Conservation (phyloP, 805 yeast species). For the Metschnikowia picachoensis region DNA sequence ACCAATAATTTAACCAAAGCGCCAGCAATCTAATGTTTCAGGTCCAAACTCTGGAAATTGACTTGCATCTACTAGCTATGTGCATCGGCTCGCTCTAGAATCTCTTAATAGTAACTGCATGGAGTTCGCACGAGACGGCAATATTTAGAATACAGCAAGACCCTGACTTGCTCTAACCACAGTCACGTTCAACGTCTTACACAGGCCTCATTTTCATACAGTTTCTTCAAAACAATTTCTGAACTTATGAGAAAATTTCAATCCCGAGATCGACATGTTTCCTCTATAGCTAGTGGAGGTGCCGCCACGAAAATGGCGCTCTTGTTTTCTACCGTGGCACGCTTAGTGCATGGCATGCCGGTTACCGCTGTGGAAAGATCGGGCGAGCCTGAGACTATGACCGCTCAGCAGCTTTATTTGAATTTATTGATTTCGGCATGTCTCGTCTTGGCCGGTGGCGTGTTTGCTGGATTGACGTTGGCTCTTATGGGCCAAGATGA, state of each 20-base stretch:
- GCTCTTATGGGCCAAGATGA: conserved; percentile 99
- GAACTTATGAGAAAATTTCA: conserved; percentile 17
- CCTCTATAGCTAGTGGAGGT: conserved; percentile 21
- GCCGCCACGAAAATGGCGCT: conserved; percentile 29
- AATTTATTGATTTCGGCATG: conserved; percentile 52
- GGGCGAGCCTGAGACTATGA: conserved; percentile 21
- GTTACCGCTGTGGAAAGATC: conserved; percentile 14
- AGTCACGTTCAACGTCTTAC: too few relatives aligned
- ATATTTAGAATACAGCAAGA: too few relatives aligned
- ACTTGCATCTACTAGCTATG: too few relatives aligned
- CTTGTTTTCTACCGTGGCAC: conserved; percentile 30
- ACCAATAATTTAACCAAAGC: too few relatives aligned
- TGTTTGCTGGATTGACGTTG: conserved; percentile 91
- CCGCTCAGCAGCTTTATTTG: conserved; percentile 40
- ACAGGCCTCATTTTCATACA: too few relatives aligned
- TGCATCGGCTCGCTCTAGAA: too few relatives aligned
- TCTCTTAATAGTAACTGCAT: too few relatives aligned
- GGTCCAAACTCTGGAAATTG: too few relatives aligned
- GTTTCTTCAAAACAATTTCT: background rate
- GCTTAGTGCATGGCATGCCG: conserved; percentile 36
- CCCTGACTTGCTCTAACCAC: too few relatives aligned
- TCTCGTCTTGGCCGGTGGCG: conserved; percentile 76
- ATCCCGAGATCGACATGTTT: conserved; percentile 30
- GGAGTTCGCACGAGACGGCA: too few relatives aligned
- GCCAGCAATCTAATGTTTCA: too few relatives aligned